These are phyloP conservation scores for Cyberlindnera petersonii DNA, from an alignment of 805 yeast genomes.

Conservation along the genomic window DNA sequence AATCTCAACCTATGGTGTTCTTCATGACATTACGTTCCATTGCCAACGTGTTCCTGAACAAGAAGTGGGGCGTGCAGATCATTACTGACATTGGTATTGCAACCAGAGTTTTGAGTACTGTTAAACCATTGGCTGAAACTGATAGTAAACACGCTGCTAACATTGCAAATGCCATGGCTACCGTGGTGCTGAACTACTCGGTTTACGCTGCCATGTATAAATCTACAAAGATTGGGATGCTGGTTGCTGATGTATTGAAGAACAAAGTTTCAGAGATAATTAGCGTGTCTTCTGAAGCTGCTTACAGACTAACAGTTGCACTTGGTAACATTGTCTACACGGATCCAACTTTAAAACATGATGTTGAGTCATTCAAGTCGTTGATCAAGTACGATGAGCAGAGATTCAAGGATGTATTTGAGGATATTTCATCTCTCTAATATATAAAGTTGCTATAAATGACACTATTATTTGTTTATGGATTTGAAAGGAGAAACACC, in stretches of 20 bases:
- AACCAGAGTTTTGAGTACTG: constrained; percentile 30
- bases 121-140: constrained; percentile 16
- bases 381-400: constrained; percentile 11
- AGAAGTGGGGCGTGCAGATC: constrained; percentile 43
- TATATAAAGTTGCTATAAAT: neutral
- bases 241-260: constrained; percentile 30
- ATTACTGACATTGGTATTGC: constrained; percentile 41
- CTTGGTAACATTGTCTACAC: constrained; percentile 53
- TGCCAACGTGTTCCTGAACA: constrained; percentile 48
- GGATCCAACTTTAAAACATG: constrained; percentile 27
- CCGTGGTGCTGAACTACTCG: constrained; percentile 48
- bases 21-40: constrained; percentile 57
- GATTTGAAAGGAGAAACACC: too few species aligned
- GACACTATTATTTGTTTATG: too few species aligned
- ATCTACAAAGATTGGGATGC: constrained; percentile 28
- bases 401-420: constrained; percentile 21
- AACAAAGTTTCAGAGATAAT: constrained; percentile 28
- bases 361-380: constrained; percentile 13
- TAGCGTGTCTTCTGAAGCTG: constrained; percentile 54
- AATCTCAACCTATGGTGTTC: constrained; percentile 26
- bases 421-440: constrained; percentile 13
- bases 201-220: constrained; percentile 34
- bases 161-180: constrained; percentile 41
- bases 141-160: constrained; percentile 25
- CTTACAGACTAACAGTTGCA: constrained; percentile 59